Conservation (phyloP, 441 rosid genomes). For the Jatropha multifida region DNA sequence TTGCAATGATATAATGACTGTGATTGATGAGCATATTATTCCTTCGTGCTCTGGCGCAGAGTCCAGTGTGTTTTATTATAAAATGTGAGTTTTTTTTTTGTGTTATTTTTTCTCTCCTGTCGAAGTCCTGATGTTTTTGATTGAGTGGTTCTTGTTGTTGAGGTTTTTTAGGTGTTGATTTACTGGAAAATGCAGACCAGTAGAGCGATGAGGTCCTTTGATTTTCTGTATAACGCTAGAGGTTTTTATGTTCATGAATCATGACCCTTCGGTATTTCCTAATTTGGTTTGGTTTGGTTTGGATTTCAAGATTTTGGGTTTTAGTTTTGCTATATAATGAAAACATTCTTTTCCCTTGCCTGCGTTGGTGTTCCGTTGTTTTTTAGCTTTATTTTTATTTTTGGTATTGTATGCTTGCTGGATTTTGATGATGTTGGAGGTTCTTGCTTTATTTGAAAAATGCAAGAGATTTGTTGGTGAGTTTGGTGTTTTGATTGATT, state of each 20-base stretch:
- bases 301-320: background rate
- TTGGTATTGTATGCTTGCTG: background rate
- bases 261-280: background rate
- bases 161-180: background rate
- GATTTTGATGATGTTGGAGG: background rate
- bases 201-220: background rate
- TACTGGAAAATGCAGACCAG: background rate
- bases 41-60: constrained; percentile 41
- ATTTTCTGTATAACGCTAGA: background rate
- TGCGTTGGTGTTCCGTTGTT: too few species aligned
- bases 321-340: background rate
- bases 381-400: background rate
- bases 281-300: too few species aligned
- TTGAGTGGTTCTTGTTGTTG: background rate
- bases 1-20: constrained; percentile 42
- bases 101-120: background rate
- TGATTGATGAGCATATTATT: constrained; percentile 50
- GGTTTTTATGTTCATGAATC: background rate
- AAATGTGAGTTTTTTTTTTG: constrained; percentile 24
- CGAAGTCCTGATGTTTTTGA: background rate
- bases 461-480: background rate
- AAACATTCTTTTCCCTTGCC: background rate
- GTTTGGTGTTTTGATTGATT: background rate
- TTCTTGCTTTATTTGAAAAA: background rate
- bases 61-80: constrained; percentile 44